Conservation (phyloP, 2,329 filamentous ascomycete species). For the Fusarium citri region DNA sequence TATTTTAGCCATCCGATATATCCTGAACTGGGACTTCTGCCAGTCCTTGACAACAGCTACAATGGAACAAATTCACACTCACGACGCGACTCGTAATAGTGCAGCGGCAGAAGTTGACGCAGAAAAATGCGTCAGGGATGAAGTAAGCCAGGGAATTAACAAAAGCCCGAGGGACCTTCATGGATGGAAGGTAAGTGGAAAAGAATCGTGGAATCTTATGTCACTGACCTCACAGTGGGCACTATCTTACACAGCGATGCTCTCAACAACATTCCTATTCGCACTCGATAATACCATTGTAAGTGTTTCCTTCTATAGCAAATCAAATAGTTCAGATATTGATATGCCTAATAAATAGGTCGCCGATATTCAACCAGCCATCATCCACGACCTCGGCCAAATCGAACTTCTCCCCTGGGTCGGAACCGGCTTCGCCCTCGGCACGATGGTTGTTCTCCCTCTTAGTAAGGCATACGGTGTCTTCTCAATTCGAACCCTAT, state of each 20-base stretch:
- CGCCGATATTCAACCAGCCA: not conserved
- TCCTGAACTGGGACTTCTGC: too few species aligned
- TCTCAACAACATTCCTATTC: not conserved
- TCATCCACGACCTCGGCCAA: not conserved
- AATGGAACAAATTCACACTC: too few species aligned
- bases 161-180: not conserved
- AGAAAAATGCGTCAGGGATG: too few species aligned
- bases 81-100: too few species aligned
- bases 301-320: too few species aligned
- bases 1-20: too few species aligned
- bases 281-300: slow-evolving; percentile 1
- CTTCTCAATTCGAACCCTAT: not conserved
- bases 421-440: not conserved
- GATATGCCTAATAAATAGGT: not conserved
- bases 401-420: slow-evolving; percentile 7
- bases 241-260: not conserved
- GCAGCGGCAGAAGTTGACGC: too few species aligned
- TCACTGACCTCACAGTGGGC: not conserved
- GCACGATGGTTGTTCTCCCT: not conserved
- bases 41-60: too few species aligned
- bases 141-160: not conserved
- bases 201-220: not conserved
- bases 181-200: not conserved
- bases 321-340: too few species aligned
- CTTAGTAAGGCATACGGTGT: not conserved